Evolutionary conservation across 495 filamentous ascomycete species (phyloP).

Genomic region (Talaromyces liani): DNA sequence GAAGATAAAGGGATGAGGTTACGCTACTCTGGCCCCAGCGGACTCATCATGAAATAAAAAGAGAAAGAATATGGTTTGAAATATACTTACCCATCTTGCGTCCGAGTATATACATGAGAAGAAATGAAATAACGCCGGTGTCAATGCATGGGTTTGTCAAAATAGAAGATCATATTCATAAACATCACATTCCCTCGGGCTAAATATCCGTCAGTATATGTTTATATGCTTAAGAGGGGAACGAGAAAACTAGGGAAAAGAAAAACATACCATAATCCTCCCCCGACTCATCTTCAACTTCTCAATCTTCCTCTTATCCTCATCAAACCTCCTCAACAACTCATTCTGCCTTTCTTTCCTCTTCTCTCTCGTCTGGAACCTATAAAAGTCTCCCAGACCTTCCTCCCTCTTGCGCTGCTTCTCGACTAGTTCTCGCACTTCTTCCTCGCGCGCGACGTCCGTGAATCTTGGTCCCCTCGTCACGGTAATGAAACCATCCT

Average conservation of each 20-base stretch:
- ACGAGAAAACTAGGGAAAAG: no score
- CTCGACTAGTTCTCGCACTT: conserved; percentile 62
- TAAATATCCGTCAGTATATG: conserved; percentile 11
- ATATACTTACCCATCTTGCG: background rate
- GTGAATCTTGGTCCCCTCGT: conserved; percentile 65
- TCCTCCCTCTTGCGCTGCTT: conserved; percentile 65
- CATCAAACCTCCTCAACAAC: conserved; percentile 48
- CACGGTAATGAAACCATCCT: conserved; percentile 93
- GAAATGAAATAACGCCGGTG: conserved; percentile 2
- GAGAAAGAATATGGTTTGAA: background rate
- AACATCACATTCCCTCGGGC: conserved; percentile 33
- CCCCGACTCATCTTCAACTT: conserved; percentile 44
- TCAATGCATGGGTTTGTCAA: background rate
- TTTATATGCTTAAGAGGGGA: no score
- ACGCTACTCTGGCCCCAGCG: conserved; percentile 53
- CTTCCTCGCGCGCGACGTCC: conserved; percentile 64
- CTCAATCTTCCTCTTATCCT: conserved; percentile 46
- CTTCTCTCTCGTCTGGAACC: conserved; percentile 87
- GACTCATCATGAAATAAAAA: conserved; percentile 33
- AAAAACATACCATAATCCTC: conserved; percentile 36
- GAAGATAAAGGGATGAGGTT: conserved; percentile 18
- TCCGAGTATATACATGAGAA: background rate
- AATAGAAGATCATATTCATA: background rate
- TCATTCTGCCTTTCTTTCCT: conserved; percentile 73
- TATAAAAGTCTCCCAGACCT: conserved; percentile 76